Evolutionary conservation across 805 yeast genomes (phyloP).

Genomic region (Pichia cephalocereana): DNA sequence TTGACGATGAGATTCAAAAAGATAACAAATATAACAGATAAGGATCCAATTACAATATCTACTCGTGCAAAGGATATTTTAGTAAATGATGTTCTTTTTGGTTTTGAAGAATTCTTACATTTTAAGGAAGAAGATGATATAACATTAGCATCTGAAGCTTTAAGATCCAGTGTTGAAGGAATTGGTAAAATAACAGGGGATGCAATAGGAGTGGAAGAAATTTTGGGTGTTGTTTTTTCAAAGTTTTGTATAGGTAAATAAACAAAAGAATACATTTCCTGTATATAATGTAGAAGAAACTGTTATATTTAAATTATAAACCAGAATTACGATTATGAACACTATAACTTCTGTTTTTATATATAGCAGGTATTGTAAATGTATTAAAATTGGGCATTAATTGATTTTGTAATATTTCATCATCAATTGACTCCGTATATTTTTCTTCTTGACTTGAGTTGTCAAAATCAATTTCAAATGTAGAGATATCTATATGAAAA

Average conservation of each 20-base stretch:
- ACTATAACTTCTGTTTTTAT: background rate
- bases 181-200: slow-evolving; percentile 91
- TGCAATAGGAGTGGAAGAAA: slow-evolving; percentile 80
- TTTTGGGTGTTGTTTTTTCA: slow-evolving; percentile 83
- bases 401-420: background rate
- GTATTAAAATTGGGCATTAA: background rate
- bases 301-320: background rate
- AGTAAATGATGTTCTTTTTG: slow-evolving; percentile 64
- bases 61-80: slow-evolving; percentile 69
- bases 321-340: background rate
- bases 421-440: background rate
- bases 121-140: slow-evolving; percentile 53
- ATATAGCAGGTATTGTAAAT: background rate
- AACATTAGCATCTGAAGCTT: slow-evolving; percentile 70
- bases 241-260: slow-evolving; percentile 91
- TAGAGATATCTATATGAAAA: background rate
- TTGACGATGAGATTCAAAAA: slow-evolving; percentile 39
- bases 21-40: slow-evolving; percentile 39
- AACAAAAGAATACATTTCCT: background rate
- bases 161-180: slow-evolving; percentile 69
- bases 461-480: background rate
- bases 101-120: slow-evolving; percentile 54
- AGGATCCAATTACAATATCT: slow-evolving; percentile 66
- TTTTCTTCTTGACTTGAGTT: background rate
- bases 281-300: too few relatives aligned